Conservation (phyloP, 2,329 filamentous ascomycete genomes). For the Teratosphaeria pseudoeucalypti region DNA sequence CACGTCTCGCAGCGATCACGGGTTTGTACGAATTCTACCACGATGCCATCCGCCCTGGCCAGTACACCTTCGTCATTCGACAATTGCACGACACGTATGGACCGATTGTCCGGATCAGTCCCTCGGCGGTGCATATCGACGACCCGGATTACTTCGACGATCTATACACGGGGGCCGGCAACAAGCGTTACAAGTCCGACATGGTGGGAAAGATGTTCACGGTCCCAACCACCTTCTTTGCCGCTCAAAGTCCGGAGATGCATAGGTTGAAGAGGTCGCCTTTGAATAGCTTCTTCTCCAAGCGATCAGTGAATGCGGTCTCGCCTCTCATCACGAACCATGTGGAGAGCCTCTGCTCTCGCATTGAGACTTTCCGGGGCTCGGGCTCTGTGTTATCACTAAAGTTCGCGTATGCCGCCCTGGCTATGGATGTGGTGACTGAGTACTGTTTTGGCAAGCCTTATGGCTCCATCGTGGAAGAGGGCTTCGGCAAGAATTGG, state of each 20-base stretch:
- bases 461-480: background rate
- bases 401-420: background rate
- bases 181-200: constrained; percentile 3
- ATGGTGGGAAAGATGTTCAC: constrained; percentile 4
- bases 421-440: constrained; percentile 26
- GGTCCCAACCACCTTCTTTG: constrained; percentile 4
- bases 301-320: background rate
- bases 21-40: constrained; percentile 18
- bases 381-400: background rate
- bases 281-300: background rate
- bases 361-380: background rate
- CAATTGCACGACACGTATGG: constrained; percentile 7
- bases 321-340: background rate
- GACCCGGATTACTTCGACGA: constrained; percentile 5
- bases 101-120: constrained; percentile 37
- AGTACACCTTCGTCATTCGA: constrained; percentile 11
- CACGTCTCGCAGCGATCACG: constrained; percentile 14
- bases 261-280: constrained; percentile 1
- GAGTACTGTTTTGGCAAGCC: constrained; percentile 16
- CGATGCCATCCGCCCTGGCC: constrained; percentile 10
- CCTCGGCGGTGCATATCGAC: constrained; percentile 36
- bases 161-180: constrained; percentile 2
- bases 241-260: constrained; percentile 2
- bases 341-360: background rate
- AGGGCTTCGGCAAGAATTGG: background rate